Evolutionary conservation across 1,284 basidiomycete genomes (phyloP).

Genomic region (Ganoderma multipileum): DNA sequence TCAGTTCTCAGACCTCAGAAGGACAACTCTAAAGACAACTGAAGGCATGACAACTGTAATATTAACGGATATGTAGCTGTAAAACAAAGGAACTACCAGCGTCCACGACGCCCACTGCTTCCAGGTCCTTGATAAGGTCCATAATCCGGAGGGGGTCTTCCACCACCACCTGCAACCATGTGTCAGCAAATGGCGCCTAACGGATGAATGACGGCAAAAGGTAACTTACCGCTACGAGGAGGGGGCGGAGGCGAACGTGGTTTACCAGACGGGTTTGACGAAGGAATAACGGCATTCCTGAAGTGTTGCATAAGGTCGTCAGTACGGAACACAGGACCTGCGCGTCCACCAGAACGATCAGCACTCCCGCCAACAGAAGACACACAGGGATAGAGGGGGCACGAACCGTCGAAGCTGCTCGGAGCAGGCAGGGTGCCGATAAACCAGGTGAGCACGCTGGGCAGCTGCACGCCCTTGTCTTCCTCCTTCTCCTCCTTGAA

Average conservation of each 20-base stretch:
- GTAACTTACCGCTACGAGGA: constrained; percentile 48
- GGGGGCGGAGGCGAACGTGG: constrained; percentile 57
- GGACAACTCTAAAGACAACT: neutral
- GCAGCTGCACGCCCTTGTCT: constrained; percentile 61
- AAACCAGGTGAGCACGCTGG: constrained; percentile 82
- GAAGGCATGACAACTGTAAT: neutral
- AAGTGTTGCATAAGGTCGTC: constrained; percentile 87
- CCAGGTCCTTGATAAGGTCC: constrained; percentile 50
- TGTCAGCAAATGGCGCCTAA: neutral
- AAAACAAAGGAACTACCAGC: constrained; percentile 30
- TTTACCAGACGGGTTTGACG: constrained; percentile 37
- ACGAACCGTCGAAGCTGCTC: constrained; percentile 82
- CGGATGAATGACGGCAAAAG: neutral
- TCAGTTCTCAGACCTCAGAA: neutral
- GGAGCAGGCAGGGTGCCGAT: constrained; percentile 79
- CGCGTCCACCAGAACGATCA: constrained; percentile 9
- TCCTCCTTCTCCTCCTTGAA: constrained; percentile 60
- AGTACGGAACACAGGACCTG: constrained; percentile 86
- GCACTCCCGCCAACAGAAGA: constrained; percentile 12
- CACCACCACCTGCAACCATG: constrained; percentile 31
- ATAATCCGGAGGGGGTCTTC: constrained; percentile 53
- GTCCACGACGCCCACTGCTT: constrained; percentile 39
- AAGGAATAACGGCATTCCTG: constrained; percentile 76
- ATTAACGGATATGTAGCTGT: constrained; percentile 6
- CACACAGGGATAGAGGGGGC: constrained; percentile 12